Evolutionary conservation across 169 alveolate genomes (phyloP).

Genomic region (Babesia caballi): DNA sequence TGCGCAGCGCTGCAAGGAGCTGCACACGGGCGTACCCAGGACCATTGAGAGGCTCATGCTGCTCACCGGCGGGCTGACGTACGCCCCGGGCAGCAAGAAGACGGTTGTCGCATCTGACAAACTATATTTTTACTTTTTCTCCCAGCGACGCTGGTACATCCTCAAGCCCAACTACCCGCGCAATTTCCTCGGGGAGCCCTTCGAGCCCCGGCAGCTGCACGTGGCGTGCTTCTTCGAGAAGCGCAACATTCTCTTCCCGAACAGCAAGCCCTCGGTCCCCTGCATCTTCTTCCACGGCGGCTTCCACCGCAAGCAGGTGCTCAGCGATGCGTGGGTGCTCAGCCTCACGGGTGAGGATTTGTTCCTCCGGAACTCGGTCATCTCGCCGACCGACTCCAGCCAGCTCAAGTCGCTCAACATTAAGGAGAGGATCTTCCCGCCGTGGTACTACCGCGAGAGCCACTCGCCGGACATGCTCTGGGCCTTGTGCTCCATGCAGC

Average conservation of each 20-base stretch:
- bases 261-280: constrained; percentile 75
- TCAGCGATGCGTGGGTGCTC: constrained; percentile 79
- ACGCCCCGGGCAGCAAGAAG: constrained; percentile 53
- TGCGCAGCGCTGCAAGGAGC: constrained; percentile 83
- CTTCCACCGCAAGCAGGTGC: constrained; percentile 70
- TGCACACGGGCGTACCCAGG: constrained; percentile 75
- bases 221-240: constrained; percentile 80
- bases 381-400: constrained; percentile 56
- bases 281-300: constrained; percentile 82
- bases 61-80: constrained; percentile 76
- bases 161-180: constrained; percentile 72
- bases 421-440: constrained; percentile 57
- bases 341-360: constrained; percentile 80
- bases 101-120: constrained; percentile 76
- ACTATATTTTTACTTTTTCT: constrained; percentile 73
- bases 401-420: constrained; percentile 50
- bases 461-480: constrained; percentile 78
- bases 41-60: constrained; percentile 78
- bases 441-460: constrained; percentile 77
- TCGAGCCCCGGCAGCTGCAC: constrained; percentile 76
- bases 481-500: constrained; percentile 76
- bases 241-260: constrained; percentile 70
- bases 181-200: constrained; percentile 71
- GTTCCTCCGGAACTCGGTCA: constrained; percentile 56
- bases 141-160: constrained; percentile 77